These are phyloP conservation scores for Ophiosphaerella narmari DNA, from an alignment of 2,329 filamentous ascomycete genomes.

Conservation along the genomic window DNA sequence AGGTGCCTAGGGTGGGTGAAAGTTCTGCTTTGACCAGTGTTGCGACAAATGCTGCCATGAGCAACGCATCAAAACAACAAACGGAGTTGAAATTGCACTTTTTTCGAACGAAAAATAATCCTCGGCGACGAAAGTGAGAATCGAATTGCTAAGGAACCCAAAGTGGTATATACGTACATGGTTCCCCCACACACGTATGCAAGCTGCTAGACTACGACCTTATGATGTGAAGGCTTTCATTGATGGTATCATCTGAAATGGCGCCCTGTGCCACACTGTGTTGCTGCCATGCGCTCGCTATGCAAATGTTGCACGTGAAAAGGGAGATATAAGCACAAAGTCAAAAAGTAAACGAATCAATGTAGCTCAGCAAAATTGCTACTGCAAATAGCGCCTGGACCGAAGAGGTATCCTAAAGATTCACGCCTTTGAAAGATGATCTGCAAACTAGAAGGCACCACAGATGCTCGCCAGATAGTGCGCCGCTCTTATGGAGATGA, in stretches of 20 bases:
- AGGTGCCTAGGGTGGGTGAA: background rate
- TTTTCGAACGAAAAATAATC: background rate
- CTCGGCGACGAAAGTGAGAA: background rate
- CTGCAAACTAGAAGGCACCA: constrained; percentile 32
- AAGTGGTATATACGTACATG: too few relatives aligned
- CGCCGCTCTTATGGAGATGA: background rate
- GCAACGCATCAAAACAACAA: constrained; percentile 24
- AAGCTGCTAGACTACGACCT: too few relatives aligned
- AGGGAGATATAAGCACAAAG: constrained; percentile 17
- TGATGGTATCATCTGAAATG: too few relatives aligned
- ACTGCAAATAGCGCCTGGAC: constrained; percentile 46
- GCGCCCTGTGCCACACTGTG: background rate
- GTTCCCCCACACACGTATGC: too few relatives aligned
- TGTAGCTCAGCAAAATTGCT: constrained; percentile 36
- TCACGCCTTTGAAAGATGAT: constrained; percentile 40
- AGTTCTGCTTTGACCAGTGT: background rate
- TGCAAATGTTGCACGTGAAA: background rate
- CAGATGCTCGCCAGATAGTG: constrained; percentile 16
- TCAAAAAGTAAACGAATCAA: constrained; percentile 21
- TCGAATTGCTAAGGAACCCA: background rate
- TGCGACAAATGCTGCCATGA: constrained; percentile 8
- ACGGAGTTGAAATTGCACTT: constrained; percentile 5
- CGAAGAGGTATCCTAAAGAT: constrained; percentile 47
- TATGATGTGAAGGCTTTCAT: background rate
- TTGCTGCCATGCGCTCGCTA: background rate